Conservation (phyloP, 176 grass and related monocot species). For the Dendrocalamus sinicus region DNA sequence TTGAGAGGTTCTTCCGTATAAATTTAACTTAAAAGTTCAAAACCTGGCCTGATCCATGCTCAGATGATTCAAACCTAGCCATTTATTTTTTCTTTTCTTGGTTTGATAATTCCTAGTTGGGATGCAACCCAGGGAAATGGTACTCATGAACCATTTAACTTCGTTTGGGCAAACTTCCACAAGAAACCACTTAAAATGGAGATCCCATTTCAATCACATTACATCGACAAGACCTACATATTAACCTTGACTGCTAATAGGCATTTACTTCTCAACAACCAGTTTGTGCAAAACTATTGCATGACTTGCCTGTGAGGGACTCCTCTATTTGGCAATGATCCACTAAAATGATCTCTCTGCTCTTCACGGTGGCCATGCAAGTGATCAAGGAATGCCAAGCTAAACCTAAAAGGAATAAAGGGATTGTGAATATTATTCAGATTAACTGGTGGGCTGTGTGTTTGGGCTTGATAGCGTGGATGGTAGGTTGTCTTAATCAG, state of each 20-base stretch:
- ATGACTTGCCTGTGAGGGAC: neutral
- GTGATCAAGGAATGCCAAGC: conserved; percentile 13
- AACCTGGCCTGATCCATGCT: neutral
- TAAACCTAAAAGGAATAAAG: neutral
- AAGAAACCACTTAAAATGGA: conserved; percentile 22
- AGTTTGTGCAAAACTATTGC: conserved; percentile 3
- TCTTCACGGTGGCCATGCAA: neutral
- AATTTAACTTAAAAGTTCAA: neutral
- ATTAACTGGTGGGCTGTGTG: neutral
- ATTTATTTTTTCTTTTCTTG: conserved; percentile 23
- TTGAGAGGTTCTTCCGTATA: neutral
- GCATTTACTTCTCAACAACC: neutral
- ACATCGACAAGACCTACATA: neutral
- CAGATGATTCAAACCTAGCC: neutral
- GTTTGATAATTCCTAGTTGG: conserved; percentile 2
- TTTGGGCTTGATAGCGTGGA: conserved; percentile 18
- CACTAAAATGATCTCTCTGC: neutral
- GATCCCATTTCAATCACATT: conserved; percentile 1
- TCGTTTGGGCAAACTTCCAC: neutral
- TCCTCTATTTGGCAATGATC: conserved; percentile 17
- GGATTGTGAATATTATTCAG: neutral
- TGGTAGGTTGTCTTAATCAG: conserved; percentile 5
- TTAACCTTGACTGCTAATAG: neutral
- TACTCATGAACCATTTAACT: neutral
- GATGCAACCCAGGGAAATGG: neutral